phyloP scores from a whole-genome alignment of 192 early-diverging fungal genomes.

The Pilobolus umbonatus region DNA sequence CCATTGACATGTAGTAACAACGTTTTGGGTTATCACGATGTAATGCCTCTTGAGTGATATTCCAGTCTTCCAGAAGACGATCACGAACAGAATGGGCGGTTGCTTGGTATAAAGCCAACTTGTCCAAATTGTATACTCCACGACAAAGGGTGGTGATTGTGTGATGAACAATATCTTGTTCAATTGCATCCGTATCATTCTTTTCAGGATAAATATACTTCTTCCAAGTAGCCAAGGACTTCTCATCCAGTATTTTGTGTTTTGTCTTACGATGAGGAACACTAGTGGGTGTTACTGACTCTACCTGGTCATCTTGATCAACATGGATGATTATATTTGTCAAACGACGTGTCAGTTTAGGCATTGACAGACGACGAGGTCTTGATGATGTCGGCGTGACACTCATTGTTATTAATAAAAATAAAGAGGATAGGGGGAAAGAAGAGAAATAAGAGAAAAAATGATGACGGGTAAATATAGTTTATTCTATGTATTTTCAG shows the following conservation, averaged over 20 bases:
- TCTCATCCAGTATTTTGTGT: background rate
- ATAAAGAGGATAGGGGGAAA: background rate
- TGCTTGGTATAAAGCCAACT: conserved; percentile 88
- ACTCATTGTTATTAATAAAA: conserved; percentile 7
- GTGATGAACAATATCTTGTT: conserved; percentile 83
- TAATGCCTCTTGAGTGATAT: conserved; percentile 69
- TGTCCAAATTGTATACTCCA: conserved; percentile 86
- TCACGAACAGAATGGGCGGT: conserved; percentile 88
- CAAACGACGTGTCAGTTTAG: conserved; percentile 18
- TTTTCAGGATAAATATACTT: background rate
- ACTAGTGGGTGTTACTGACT: conserved; percentile 8
- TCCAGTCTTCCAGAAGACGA: conserved; percentile 26
- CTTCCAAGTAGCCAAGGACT: conserved; percentile 6
- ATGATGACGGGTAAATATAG: too few relatives aligned
- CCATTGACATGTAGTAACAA: conserved; percentile 95
- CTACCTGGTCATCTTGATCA: background rate
- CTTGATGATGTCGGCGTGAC: background rate
- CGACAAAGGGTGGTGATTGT: conserved; percentile 86
- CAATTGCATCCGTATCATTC: conserved; percentile 61
- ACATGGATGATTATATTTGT: conserved; percentile 16
- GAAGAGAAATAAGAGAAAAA: background rate
- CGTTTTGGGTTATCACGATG: conserved; percentile 77
- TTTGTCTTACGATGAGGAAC: conserved; percentile 3
- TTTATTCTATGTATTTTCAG: too few relatives aligned
- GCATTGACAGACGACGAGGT: conserved; percentile 21